Evolutionary conservation across 2,329 filamentous ascomycete genomes (phyloP).

Genomic region (Ophiostoma novo-ulmi): DNA sequence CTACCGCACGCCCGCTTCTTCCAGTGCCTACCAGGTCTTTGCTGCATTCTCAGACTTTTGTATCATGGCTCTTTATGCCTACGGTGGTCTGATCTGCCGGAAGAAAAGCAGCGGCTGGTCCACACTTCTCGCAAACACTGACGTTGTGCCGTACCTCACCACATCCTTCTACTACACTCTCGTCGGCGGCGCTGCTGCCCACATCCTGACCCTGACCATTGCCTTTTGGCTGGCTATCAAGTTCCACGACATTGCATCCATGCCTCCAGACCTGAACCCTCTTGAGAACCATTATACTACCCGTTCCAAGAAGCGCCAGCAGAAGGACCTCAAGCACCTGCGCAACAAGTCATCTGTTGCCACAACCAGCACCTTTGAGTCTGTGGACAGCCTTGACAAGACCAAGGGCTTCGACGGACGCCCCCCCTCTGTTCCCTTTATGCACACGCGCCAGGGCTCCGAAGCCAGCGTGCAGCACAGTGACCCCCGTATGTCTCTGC

Average conservation of each 20-base stretch:
- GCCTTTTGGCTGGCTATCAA: slow-evolving; percentile 70
- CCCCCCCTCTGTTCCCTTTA: slow-evolving; percentile 65
- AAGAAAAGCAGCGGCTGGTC: slow-evolving; percentile 54
- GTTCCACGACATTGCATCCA: slow-evolving; percentile 73
- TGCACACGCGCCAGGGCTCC: slow-evolving; percentile 67
- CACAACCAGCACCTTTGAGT: slow-evolving; percentile 38
- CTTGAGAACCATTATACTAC: slow-evolving; percentile 80
- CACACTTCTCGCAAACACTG: slow-evolving; percentile 58
- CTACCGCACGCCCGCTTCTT: slow-evolving; percentile 69
- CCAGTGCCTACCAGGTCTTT: slow-evolving; percentile 86
- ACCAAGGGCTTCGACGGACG: slow-evolving; percentile 44
- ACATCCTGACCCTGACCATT: slow-evolving; percentile 63
- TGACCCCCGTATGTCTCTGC: slow-evolving; percentile 51
- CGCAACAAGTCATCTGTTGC: slow-evolving; percentile 60
- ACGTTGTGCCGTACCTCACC: slow-evolving; percentile 55
- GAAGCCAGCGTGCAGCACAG: slow-evolving; percentile 44
- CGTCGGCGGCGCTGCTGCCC: slow-evolving; percentile 59
- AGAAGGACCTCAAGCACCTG: slow-evolving; percentile 51
- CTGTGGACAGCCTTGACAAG: slow-evolving; percentile 46
- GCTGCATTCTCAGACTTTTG: slow-evolving; percentile 64
- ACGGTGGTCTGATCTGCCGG: slow-evolving; percentile 46
- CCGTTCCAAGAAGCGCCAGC: slow-evolving; percentile 29
- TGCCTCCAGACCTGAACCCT: slow-evolving; percentile 94
- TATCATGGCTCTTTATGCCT: slow-evolving; percentile 52
- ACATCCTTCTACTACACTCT: slow-evolving; percentile 64